Evolutionary conservation across 805 yeast species (phyloP), one percentile per base, ranked within the genome.

Genomic region (Starmera amethionina): DNA sequence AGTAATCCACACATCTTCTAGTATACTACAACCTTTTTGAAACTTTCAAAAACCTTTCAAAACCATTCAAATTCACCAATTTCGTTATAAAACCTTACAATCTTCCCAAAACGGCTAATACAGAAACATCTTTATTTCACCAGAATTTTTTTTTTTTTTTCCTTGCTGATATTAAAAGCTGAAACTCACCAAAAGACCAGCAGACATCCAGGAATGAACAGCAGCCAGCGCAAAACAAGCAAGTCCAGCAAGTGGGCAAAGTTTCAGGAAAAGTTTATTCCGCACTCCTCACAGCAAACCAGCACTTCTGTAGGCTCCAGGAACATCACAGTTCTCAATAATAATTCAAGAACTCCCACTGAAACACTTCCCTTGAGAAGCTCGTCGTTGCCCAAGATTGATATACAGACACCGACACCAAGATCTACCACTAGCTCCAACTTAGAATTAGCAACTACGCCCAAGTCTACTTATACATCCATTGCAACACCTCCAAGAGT

Each of bases 191-290:
- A 14, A 30, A 14, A 14, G 8, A 14, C 8, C 32, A 5, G 32
- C 15, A 30, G 8, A 13, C 6, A 30, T 5, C 4, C 8, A 4
- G 8, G 8, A 8, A 13, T 30, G 15, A 30, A 8, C 32, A 30
- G 8, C 32, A 8, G 32, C 15, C 32, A 30, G 32, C 4, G 32
- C 8, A 13, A 13, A 8, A 30, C 32, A 22, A 22, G 25, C 25
- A 22, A 22, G 25, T 14, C 32, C 32, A 30, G 47, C 10, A 50
- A 46, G 22, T 52, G 58, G 58, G 36, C 50, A 11, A 49, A 47
- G 19, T 36, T 52, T 29, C 58, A 53, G 30, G 52, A 44, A 25
- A 50, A 43, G 37, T 30, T 53, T 8, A 22, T 22, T 5, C 7
- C 25, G 7, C 25, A 22, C 7, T 22, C 25, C 7, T 4, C 25